Evolutionary conservation across 345 rosid genomes (phyloP).

Genomic region (Eucalyptus fibrosa): DNA sequence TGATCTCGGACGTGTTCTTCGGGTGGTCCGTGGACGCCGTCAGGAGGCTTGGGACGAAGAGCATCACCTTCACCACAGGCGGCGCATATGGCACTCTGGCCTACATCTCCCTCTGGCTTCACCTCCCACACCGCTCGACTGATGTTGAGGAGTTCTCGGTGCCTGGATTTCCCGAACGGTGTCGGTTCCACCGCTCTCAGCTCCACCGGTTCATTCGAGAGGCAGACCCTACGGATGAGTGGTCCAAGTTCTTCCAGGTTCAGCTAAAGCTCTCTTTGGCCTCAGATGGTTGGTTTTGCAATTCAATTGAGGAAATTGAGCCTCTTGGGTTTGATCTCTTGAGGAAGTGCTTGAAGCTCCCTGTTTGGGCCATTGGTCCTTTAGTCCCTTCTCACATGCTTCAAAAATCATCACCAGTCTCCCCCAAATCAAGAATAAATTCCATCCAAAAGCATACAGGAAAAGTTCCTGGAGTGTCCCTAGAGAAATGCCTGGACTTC

Average conservation of each 20-base stretch:
- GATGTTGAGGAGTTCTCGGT: constrained; percentile 15
- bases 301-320: constrained; percentile 35
- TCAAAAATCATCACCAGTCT: neutral
- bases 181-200: constrained; percentile 22
- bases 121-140: constrained; percentile 21
- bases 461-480: constrained; percentile 8
- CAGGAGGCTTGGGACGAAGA: constrained; percentile 1
- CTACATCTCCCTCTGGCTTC: constrained; percentile 26
- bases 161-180: constrained; percentile 34
- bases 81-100: constrained; percentile 31
- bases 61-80: constrained; percentile 8
- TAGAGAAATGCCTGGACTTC: constrained; percentile 22
- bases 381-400: constrained; percentile 16
- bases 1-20: constrained; percentile 20
- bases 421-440: neutral
- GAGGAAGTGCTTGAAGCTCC: constrained; percentile 9
- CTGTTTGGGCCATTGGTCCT: constrained; percentile 34
- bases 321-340: constrained; percentile 9
- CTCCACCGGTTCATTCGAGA: constrained; percentile 9
- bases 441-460: neutral
- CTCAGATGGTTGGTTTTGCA: constrained; percentile 23
- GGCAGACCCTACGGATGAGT: constrained; percentile 24
- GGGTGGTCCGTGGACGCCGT: constrained; percentile 31
- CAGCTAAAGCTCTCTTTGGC: constrained; percentile 6
- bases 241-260: constrained; percentile 29